phyloP scores from a whole-genome alignment of 75 land plant species.

The Azolla pinnata region DNA sequence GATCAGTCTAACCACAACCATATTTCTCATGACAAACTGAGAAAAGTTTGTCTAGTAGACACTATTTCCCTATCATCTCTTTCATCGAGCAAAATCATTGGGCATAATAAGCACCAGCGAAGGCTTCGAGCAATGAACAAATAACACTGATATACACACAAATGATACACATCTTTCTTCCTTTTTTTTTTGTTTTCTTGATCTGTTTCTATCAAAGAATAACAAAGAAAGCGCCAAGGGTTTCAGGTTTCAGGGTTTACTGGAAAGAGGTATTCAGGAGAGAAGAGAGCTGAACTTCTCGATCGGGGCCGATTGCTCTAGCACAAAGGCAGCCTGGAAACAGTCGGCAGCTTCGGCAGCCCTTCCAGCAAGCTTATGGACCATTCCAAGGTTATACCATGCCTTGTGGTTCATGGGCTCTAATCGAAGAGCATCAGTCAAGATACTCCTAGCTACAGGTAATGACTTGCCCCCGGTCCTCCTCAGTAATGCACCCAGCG shows the following conservation, averaged over 20 bases:
- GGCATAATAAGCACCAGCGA: not conserved
- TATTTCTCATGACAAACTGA: too few relatives aligned
- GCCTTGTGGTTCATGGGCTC: constrained; percentile 73
- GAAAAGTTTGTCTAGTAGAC: too few relatives aligned
- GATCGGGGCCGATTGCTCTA: constrained; percentile 77
- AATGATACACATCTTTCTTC: not conserved
- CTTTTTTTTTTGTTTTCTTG: not conserved
- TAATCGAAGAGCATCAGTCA: constrained; percentile 70
- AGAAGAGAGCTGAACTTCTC: constrained; percentile 42
- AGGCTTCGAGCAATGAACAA: not conserved
- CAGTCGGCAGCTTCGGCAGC: constrained; percentile 67
- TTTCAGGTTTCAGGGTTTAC: not conserved
- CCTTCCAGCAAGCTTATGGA: constrained; percentile 58
- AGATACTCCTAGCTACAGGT: constrained; percentile 63
- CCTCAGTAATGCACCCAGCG: constrained; percentile 48
- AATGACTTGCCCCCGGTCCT: constrained; percentile 39
- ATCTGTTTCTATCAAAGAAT: not conserved
- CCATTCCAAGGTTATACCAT: constrained; percentile 74
- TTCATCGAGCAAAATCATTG: too few relatives aligned
- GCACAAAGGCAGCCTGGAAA: constrained; percentile 76
- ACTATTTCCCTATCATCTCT: too few relatives aligned
- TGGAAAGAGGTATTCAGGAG: not conserved
- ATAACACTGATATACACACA: not conserved
- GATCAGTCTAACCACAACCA: too few relatives aligned
- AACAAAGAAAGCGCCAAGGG: not conserved